These are phyloP conservation scores for Claviceps spartinae DNA, from an alignment of 2,329 filamentous ascomycete species.

Conservation along the genomic window DNA sequence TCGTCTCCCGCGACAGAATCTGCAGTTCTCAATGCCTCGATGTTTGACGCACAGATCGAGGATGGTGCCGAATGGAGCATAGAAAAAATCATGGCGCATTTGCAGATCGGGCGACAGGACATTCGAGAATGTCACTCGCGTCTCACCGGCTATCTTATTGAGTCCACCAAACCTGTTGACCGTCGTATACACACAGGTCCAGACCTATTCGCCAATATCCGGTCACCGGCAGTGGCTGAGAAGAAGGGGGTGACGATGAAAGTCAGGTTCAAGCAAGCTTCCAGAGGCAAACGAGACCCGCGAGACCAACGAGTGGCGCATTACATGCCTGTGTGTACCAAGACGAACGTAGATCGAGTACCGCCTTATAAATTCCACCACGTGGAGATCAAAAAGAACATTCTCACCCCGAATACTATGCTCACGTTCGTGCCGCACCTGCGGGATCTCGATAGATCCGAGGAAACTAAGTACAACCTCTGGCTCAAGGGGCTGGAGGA, in stretches of 20 bases:
- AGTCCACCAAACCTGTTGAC: conserved; percentile 28
- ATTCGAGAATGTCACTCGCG: conserved; percentile 32
- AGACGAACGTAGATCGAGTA: conserved; percentile 36
- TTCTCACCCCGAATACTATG: conserved; percentile 46
- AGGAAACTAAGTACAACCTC: conserved; percentile 39
- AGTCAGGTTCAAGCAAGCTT: conserved; percentile 38
- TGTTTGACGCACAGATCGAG: conserved; percentile 12
- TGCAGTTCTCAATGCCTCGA: conserved; percentile 6
- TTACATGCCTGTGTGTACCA: conserved; percentile 30
- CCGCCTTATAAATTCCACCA: conserved; percentile 47
- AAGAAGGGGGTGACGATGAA: conserved; percentile 28
- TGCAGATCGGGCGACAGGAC: conserved; percentile 27
- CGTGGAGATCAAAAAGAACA: conserved; percentile 45
- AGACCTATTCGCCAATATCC: conserved; percentile 35
- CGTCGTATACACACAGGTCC: conserved; percentile 26
- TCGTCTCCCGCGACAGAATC: not conserved
- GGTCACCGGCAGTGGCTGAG: conserved; percentile 21
- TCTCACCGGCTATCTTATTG: conserved; percentile 30
- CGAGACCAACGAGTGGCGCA: conserved; percentile 29
- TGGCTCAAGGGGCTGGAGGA: conserved; percentile 45
- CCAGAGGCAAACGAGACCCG: conserved; percentile 30
- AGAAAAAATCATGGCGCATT: conserved; percentile 26
- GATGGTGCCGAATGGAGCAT: conserved; percentile 26
- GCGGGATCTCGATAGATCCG: conserved; percentile 41
- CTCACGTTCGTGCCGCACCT: conserved; percentile 47